Evolutionary conservation across 495 filamentous ascomycete genomes (phyloP).

Genomic region (Penicillium pancosmium): DNA sequence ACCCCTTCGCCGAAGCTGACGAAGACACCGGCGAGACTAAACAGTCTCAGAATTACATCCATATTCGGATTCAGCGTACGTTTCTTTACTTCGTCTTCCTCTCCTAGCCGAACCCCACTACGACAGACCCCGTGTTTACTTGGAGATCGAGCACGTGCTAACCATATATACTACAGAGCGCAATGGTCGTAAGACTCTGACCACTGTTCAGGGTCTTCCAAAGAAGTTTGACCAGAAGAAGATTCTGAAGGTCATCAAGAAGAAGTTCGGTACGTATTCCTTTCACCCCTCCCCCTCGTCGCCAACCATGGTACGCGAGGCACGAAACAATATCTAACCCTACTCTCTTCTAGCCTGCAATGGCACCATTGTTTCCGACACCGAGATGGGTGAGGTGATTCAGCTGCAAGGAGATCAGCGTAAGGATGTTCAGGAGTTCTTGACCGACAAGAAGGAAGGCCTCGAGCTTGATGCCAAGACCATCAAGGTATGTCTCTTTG

Average conservation of each 20-base stretch:
- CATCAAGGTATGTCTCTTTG: conserved; percentile 76
- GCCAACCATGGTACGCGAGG: background rate
- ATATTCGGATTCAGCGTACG: conserved; percentile 99
- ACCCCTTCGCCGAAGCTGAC: conserved; percentile 99
- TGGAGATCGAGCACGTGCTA: conserved; percentile 25
- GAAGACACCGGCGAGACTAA: conserved; percentile 92
- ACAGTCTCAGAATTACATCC: conserved; percentile 97
- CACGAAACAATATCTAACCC: background rate
- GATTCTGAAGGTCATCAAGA: conserved; percentile 99
- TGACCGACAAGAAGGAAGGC: conserved; percentile 92
- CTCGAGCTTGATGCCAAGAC: conserved; percentile 91
- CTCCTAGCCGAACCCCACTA: background rate
- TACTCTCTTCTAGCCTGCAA: conserved; percentile 80
- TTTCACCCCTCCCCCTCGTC: conserved; percentile 1
- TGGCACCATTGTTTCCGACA: conserved; percentile 98
- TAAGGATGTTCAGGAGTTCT: conserved; percentile 96
- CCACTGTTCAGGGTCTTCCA: conserved; percentile 96
- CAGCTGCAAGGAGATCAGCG: conserved; percentile 99
- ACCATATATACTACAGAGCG: conserved; percentile 66
- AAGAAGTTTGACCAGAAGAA: conserved; percentile 99
- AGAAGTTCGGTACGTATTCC: conserved; percentile 86
- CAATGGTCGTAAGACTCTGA: conserved; percentile 99
- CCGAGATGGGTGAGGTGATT: conserved; percentile 99
- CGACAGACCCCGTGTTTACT: background rate
- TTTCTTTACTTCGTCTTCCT: conserved; percentile 25